phyloP scores from a whole-genome alignment of 2,329 filamentous ascomycete species.

The Botrytis fragariae region DNA sequence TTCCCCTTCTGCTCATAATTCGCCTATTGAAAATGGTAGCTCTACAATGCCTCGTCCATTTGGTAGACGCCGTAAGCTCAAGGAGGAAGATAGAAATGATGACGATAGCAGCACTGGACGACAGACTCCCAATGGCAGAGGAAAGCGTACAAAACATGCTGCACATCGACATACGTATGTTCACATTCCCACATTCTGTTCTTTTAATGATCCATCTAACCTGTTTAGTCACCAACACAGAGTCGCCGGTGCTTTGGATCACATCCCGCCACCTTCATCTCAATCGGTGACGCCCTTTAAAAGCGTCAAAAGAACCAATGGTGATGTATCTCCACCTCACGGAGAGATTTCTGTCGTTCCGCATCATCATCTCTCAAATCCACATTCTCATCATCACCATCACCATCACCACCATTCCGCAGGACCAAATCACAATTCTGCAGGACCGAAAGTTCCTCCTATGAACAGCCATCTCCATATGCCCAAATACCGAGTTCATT shows the following conservation, averaged over 20 bases:
- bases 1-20: slow-evolving; percentile 47
- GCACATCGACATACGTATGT: slow-evolving; percentile 24
- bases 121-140: slow-evolving; percentile 55
- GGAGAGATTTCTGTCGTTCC: slow-evolving; percentile 30
- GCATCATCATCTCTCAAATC: slow-evolving; percentile 33
- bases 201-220: slow-evolving; percentile 15
- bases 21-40: slow-evolving; percentile 38
- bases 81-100: slow-evolving; percentile 69
- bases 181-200: slow-evolving; percentile 45
- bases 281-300: slow-evolving; percentile 48
- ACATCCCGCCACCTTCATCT: slow-evolving; percentile 45
- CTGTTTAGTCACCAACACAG: slow-evolving; percentile 48
- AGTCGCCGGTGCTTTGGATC: slow-evolving; percentile 53
- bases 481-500: slow-evolving; percentile 64
- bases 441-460: slow-evolving; percentile 30
- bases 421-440: slow-evolving; percentile 42
- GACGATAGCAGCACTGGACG: slow-evolving; percentile 67
- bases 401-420: slow-evolving; percentile 48
- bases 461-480: slow-evolving; percentile 52
- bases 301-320: slow-evolving; percentile 47
- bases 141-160: slow-evolving; percentile 67
- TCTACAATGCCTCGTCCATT: slow-evolving; percentile 39
- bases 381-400: slow-evolving; percentile 30
- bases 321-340: slow-evolving; percentile 46
- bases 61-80: slow-evolving; percentile 62